Conservation (phyloP, 2,329 filamentous ascomycete species). For the Cercospora brassicicola region DNA sequence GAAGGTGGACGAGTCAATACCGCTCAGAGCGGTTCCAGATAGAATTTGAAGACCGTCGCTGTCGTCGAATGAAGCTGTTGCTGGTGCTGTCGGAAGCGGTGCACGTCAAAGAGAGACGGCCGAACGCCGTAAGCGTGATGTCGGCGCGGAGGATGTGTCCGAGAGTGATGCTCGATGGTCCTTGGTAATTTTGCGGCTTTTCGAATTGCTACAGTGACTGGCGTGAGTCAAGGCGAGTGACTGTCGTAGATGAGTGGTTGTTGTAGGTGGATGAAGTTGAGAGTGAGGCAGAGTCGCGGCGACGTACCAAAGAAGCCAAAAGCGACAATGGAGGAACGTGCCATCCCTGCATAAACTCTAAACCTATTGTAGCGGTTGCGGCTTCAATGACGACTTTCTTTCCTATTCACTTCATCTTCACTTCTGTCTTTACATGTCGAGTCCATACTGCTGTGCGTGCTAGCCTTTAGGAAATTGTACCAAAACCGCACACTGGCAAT, state of each 20-base stretch:
- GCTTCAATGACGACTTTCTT: slow-evolving; percentile 1
- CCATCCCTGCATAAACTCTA: slow-evolving; percentile 1
- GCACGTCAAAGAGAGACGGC: no score
- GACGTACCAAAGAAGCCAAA: not conserved
- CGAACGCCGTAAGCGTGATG: not conserved
- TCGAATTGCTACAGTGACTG: no score
- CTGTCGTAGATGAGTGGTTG: not conserved
- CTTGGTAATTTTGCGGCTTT: no score
- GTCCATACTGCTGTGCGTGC: not conserved
- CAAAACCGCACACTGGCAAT: not conserved
- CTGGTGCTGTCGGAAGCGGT: not conserved
- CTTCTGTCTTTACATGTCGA: not conserved
- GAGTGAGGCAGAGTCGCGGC: not conserved
- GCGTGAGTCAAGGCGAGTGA: no score
- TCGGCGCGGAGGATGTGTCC: no score
- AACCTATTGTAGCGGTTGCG: not conserved
- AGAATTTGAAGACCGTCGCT: no score
- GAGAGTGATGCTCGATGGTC: no score
- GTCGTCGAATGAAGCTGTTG: no score
- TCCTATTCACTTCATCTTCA: not conserved
- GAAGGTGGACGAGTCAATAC: not conserved
- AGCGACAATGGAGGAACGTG: not conserved
- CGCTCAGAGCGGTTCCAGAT: not conserved
- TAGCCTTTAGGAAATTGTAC: not conserved
- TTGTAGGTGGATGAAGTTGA: not conserved